Evolutionary conservation across 139 green algal species (phyloP), one percentile per base, ranked within the genome.

Genomic region (Chlorella vulgaris): DNA sequence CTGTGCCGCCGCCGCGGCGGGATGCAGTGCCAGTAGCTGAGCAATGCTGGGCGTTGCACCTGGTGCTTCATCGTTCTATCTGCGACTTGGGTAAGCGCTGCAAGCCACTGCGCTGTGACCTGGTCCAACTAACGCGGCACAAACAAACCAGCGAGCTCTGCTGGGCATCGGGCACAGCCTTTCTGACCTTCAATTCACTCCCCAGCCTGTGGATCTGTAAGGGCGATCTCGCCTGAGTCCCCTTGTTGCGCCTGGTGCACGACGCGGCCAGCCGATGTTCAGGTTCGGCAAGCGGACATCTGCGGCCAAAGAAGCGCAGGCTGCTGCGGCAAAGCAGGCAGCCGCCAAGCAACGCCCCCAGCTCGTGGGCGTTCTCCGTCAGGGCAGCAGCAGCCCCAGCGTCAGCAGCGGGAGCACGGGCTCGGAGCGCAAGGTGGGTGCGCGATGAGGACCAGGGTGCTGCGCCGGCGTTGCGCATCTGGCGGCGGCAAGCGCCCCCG

Each of bases 371-470:
- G 55, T 65, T 28, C 55, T 65, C 28, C 18, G 55, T 31, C 55
- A 28, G 35, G 50, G 47, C 42, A 40, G 26, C 42, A 76, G 69
- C 29, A 50, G 36, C 31, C 33, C 70, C 4, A 67, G 29, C 50
- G 70, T 78, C 13, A 78, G 70, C 50, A 67, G 50, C 22, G 70
- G 70, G 7, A 58, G 38, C 24, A 50, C 31, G 3, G 65, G 53
- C 22, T 40, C 29, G 31, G 47, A 62, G 29, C 69, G 69, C 69
- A 50, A 47, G 69, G 69, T 62, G 22, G 8, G 69, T 1, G 29
- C 47, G 47, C 47, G 55, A 21, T 28, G 55, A 15, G 15, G 47
- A 15, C 15, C 13, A 15, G 47, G 47, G 47, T 15, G 10, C 13
- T 24, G 47, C 47, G 13, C 47, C 47, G 47, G 47, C 13, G 47